Percentiles rank a stretch among this genome's conserved stretches.
Evolutionary conservation across 225 moss, liverwort and hornwort species (phyloP).

Genomic region (Ulota crispa): DNA sequence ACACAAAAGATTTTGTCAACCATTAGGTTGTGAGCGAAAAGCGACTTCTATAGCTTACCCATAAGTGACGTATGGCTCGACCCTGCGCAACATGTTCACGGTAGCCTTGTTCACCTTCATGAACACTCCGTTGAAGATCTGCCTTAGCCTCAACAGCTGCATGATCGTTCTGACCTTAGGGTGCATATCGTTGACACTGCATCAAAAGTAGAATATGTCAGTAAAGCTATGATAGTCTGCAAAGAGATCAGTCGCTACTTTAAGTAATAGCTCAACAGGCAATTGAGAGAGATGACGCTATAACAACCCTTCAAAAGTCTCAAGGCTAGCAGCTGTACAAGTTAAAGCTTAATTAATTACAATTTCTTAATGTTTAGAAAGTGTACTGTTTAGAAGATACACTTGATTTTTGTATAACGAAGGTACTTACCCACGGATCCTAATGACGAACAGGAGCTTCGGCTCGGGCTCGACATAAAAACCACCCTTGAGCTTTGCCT

Average conservation of each 20-base stretch:
- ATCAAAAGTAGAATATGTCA: not conserved
- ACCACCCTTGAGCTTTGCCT: conserved; percentile 85
- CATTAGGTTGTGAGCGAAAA: not conserved
- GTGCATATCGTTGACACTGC: conserved; percentile 82
- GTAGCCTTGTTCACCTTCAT: conserved; percentile 97
- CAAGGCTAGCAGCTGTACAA: not conserved
- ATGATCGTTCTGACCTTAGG: conserved; percentile 80
- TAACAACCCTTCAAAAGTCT: too few relatives aligned
- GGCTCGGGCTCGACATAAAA: conserved; percentile 88
- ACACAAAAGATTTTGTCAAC: not conserved
- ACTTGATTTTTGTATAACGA: not conserved
- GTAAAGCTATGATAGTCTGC: not conserved
- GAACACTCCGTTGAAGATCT: conserved; percentile 90
- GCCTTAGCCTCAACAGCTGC: conserved; percentile 75
- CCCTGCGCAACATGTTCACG: conserved; percentile 82
- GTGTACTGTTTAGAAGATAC: too few relatives aligned
- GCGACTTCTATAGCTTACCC: conserved; percentile 35
- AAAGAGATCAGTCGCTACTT: too few relatives aligned
- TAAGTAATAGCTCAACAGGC: too few relatives aligned
- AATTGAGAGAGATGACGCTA: not conserved
- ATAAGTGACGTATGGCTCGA: conserved; percentile 88
- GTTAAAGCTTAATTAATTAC: too few relatives aligned
- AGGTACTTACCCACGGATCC: conserved; percentile 61
- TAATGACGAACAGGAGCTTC: conserved; percentile 78
- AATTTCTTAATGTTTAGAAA: fast-evolving